Evolutionary conservation across 2,329 filamentous ascomycete genomes (phyloP).

Genomic region (Triangularia setosa): DNA sequence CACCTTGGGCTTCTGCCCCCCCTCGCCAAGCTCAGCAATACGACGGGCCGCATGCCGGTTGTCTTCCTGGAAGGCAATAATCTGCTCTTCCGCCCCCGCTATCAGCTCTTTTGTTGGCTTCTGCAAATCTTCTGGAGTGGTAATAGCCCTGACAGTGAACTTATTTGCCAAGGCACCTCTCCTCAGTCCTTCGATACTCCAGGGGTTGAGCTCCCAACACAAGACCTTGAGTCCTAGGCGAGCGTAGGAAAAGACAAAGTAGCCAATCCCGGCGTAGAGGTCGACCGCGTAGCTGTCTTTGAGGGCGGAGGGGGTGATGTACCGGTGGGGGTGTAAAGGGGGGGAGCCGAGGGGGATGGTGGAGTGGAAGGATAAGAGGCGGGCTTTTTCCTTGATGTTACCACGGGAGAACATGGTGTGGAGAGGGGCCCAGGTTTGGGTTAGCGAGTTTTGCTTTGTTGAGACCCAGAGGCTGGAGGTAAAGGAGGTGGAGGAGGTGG

Average conservation of each 20-base stretch:
- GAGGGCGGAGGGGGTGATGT: neutral
- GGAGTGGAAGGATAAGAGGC: conserved; percentile 57
- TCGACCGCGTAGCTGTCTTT: conserved; percentile 59
- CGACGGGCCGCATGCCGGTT: conserved; percentile 52
- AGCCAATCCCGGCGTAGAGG: conserved; percentile 89
- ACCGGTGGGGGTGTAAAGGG: conserved; percentile 30
- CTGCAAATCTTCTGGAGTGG: neutral
- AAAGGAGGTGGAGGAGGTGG: conserved; percentile 38
- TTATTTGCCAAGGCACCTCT: conserved; percentile 69
- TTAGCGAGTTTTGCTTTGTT: conserved; percentile 73
- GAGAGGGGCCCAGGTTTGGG: conserved; percentile 80
- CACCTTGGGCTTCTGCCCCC: conserved; percentile 41
- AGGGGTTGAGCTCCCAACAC: conserved; percentile 87
- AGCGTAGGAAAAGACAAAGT: conserved; percentile 85
- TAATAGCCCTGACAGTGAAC: conserved; percentile 58
- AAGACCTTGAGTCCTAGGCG: conserved; percentile 68
- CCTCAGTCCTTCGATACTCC: conserved; percentile 78
- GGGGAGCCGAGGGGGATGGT: neutral
- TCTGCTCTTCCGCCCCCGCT: conserved; percentile 43
- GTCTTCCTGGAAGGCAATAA: conserved; percentile 66
- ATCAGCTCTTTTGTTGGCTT: conserved; percentile 18
- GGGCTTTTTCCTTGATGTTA: conserved; percentile 83
- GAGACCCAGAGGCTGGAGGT: conserved; percentile 70
- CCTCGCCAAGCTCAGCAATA: conserved; percentile 36
- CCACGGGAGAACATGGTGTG: conserved; percentile 95